A percentile compares a stretch with the other conserved stretches of the same genome.
Conservation (phyloP, 2,329 filamentous ascomycete genomes). For the Zymoseptoria crescenta region DNA sequence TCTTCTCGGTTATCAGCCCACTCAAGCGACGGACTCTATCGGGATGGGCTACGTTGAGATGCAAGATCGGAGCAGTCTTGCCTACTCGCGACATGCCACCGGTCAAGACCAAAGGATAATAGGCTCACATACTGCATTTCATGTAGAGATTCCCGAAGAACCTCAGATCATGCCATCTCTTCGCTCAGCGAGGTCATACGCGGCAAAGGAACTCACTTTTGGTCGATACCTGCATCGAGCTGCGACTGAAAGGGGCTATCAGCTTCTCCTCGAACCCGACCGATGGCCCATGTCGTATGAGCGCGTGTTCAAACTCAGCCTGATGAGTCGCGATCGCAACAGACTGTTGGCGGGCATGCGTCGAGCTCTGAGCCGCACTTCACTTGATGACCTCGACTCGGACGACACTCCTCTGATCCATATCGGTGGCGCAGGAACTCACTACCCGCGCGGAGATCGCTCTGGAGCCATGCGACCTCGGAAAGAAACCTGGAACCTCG, state of each 20-base stretch:
- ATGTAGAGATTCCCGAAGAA: conserved; percentile 12
- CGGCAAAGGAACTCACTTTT: conserved; percentile 59
- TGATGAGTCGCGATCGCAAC: conserved; percentile 14
- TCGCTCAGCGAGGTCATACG: conserved; percentile 45
- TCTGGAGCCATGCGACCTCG: conserved; percentile 53
- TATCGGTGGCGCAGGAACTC: conserved; percentile 61
- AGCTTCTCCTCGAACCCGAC: conserved; percentile 47
- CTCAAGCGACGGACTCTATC: conserved; percentile 5
- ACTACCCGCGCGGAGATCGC: conserved; percentile 39
- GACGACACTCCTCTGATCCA: conserved; percentile 56
- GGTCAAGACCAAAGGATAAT: background rate
- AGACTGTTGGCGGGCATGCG: conserved; percentile 30
- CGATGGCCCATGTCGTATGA: conserved; percentile 19
- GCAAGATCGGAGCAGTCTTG: background rate
- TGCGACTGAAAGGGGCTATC: conserved; percentile 55
- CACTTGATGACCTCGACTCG: conserved; percentile 47
- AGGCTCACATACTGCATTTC: conserved; percentile 4
- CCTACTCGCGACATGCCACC: background rate
- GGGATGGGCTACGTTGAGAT: conserved; percentile 13
- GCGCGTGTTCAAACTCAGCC: conserved; percentile 21
- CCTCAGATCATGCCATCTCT: conserved; percentile 21
- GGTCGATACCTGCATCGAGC: conserved; percentile 61
- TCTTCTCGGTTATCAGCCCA: conserved; percentile 6
- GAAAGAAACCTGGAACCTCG: conserved; percentile 22
- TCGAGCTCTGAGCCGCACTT: conserved; percentile 31